Conservation (phyloP, 192 early-diverging fungal genomes). For the Umbelopsis sp. region DNA sequence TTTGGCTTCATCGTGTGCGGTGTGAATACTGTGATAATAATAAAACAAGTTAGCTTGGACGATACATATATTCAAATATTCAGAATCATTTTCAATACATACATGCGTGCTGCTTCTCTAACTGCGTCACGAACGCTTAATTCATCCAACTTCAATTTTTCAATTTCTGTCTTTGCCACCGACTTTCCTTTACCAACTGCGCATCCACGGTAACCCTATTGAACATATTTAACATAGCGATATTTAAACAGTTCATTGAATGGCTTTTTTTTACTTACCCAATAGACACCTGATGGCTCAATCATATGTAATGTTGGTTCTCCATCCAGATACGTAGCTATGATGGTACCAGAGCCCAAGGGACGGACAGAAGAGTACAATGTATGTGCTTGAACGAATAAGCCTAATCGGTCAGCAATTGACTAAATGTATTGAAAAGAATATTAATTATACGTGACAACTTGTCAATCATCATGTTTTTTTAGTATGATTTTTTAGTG, state of each 20-base stretch:
- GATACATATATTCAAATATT: neutral
- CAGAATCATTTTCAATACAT: conserved; percentile 28
- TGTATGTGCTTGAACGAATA: conserved; percentile 96
- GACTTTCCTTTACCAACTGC: conserved; percentile 97
- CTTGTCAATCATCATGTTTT: neutral
- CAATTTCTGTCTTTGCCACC: conserved; percentile 98
- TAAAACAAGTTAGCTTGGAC: neutral
- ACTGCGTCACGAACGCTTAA: conserved; percentile 85
- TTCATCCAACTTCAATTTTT: conserved; percentile 88
- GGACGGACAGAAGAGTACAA: conserved; percentile 95
- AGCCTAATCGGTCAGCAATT: conserved; percentile 90
- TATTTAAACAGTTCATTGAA: conserved; percentile 6
- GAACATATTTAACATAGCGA: neutral
- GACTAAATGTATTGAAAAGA: conserved; percentile 44
- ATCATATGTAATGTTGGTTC: conserved; percentile 88
- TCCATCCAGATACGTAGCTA: conserved; percentile 77
- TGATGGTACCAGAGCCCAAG: conserved; percentile 85
- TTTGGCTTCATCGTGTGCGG: conserved; percentile 94
- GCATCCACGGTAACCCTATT: conserved; percentile 91
- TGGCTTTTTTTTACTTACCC: conserved; percentile 55
- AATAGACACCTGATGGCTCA: conserved; percentile 95
- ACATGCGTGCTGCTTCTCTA: conserved; percentile 94
- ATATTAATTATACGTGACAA: neutral
- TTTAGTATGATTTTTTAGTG: neutral
- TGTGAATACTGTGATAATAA: conserved; percentile 72